Evolutionary conservation across 208 protist genomes (phyloP).

Genomic region (Acanthamoeba culbertsoni): DNA sequence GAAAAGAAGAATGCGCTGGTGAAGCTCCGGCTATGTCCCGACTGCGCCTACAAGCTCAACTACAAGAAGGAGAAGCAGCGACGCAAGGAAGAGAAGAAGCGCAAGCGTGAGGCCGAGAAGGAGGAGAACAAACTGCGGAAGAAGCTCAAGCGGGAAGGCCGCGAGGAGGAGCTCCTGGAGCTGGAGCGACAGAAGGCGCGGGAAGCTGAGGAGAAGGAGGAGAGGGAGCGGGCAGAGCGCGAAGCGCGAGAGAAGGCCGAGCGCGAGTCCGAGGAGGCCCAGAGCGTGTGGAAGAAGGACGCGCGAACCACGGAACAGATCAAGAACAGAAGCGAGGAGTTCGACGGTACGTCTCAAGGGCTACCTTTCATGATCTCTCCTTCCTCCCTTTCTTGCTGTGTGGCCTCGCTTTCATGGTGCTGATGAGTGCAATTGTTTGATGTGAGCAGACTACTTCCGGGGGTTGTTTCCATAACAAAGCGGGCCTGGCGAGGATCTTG

Average conservation of each 20-base stretch:
- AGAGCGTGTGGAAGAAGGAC: constrained; percentile 40
- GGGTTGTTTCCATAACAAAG: background rate
- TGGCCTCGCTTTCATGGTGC: background rate
- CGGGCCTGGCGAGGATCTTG: too few species aligned
- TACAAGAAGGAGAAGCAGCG: constrained; percentile 59
- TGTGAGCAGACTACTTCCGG: constrained; percentile 15
- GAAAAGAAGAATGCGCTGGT: constrained; percentile 68
- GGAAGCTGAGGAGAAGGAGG: background rate
- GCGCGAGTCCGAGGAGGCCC: background rate
- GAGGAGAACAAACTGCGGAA: constrained; percentile 34
- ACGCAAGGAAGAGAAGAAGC: constrained; percentile 54
- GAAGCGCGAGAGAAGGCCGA: background rate
- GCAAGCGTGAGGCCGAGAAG: background rate
- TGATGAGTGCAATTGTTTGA: background rate
- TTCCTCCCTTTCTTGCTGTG: background rate
- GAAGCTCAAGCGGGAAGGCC: constrained; percentile 29
- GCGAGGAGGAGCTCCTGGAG: constrained; percentile 10
- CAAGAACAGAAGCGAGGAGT: constrained; percentile 48
- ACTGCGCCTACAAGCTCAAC: constrained; percentile 66
- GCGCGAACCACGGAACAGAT: constrained; percentile 4
- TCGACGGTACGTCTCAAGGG: background rate
- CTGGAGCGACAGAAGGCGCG: background rate
- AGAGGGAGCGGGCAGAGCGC: background rate
- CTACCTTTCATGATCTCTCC: background rate
- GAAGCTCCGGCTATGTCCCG: constrained; percentile 67